Conservation (phyloP, 306 rosid genomes). For the Medicago truncatula region DNA sequence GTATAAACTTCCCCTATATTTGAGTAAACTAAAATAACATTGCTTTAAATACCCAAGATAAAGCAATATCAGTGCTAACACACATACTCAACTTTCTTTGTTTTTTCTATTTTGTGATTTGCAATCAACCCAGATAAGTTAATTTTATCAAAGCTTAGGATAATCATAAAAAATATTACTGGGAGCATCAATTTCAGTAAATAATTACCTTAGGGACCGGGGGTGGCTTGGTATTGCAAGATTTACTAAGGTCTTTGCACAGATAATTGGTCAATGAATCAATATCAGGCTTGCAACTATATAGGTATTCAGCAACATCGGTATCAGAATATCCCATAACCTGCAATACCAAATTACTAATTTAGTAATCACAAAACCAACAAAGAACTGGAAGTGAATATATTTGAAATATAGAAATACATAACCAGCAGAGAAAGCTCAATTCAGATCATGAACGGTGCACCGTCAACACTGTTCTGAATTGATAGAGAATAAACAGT, state of each 20-base stretch:
- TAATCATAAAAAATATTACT: conserved; percentile 19
- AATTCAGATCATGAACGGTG: conserved; percentile 25
- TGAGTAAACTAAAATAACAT: not conserved
- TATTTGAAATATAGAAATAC: conserved; percentile 6
- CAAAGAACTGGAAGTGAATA: not conserved
- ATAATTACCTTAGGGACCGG: conserved; percentile 86
- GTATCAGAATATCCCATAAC: conserved; percentile 92
- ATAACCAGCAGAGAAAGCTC: conserved; percentile 10
- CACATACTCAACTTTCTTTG: conserved; percentile 4
- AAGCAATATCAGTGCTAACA: not conserved
- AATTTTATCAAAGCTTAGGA: too few species aligned
- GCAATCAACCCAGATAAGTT: too few species aligned
- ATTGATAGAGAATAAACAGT: not conserved
- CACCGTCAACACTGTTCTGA: not conserved
- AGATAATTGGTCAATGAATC: conserved; percentile 67
- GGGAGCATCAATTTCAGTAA: conserved; percentile 39
- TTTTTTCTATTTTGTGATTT: not conserved
- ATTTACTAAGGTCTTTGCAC: conserved; percentile 76
- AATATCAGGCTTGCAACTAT: conserved; percentile 65
- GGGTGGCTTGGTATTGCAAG: conserved; percentile 82
- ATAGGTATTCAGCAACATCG: conserved; percentile 89
- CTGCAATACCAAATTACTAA: conserved; percentile 53
- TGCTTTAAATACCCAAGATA: not conserved
- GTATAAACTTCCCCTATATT: not conserved
- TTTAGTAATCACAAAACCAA: conserved; percentile 22